A percentile compares a stretch with the other conserved stretches of the same genome.
phyloP scores from a whole-genome alignment of 2,329 filamentous ascomycete species.

The Diaporthe ampelina region DNA sequence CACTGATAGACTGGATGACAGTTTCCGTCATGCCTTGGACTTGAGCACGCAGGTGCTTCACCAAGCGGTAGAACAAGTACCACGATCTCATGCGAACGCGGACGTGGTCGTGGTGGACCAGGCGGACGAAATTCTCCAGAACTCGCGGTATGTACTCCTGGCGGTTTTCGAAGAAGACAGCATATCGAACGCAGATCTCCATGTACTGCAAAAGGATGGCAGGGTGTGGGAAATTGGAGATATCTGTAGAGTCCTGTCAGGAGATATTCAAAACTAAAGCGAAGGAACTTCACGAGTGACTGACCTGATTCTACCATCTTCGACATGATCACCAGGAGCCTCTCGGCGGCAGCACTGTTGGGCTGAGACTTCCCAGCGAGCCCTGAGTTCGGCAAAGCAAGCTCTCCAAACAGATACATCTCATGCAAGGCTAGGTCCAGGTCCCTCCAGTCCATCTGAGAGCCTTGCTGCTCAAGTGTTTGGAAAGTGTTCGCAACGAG shows the following conservation, averaged over 20 bases:
- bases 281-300: slow-evolving; percentile 47
- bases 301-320: slow-evolving; percentile 94
- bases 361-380: slow-evolving; percentile 89
- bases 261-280: slow-evolving; percentile 13
- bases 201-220: slow-evolving; percentile 96
- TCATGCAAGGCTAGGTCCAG: slow-evolving; percentile 94
- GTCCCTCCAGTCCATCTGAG: slow-evolving; percentile 92
- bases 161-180: slow-evolving; percentile 90
- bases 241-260: slow-evolving; percentile 65
- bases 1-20: slow-evolving; percentile 89
- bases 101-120: slow-evolving; percentile 89
- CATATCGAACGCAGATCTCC: slow-evolving; percentile 97
- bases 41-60: slow-evolving; percentile 86
- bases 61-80: slow-evolving; percentile 95
- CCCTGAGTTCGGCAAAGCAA: slow-evolving; percentile 89
- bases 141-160: slow-evolving; percentile 85
- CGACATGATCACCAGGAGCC: slow-evolving; percentile 91
- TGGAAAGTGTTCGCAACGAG: slow-evolving; percentile 91
- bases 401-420: slow-evolving; percentile 95
- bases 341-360: slow-evolving; percentile 82
- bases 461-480: slow-evolving; percentile 79
- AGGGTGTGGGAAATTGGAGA: slow-evolving; percentile 88
- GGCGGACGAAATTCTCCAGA: slow-evolving; percentile 89
- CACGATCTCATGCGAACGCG: slow-evolving; percentile 92
- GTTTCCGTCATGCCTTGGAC: slow-evolving; percentile 92